These are phyloP conservation scores for Polysphondylium violaceum DNA, from an alignment of 78 protist genomes.

Conservation along the genomic window DNA sequence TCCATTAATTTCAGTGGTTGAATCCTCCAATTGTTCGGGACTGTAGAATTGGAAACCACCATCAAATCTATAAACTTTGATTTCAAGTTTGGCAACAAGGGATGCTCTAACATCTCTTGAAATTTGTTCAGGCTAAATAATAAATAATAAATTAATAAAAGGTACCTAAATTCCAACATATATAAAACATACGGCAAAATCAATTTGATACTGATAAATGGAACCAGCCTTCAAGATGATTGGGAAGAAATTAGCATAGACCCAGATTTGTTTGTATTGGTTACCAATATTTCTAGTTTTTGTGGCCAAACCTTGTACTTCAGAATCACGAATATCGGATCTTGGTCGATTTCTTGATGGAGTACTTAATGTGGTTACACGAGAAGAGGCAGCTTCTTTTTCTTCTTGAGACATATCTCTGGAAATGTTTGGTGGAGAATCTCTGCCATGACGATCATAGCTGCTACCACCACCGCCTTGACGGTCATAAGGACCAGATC, in stretches of 20 bases:
- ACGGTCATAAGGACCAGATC: too few species aligned
- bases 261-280: background rate
- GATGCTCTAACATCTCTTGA: slow-evolving; percentile 7
- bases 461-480: too few species aligned
- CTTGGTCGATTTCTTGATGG: too few species aligned
- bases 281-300: too few species aligned
- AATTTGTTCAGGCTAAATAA: slow-evolving; percentile 1
- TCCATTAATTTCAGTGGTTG: background rate
- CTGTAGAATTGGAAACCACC: slow-evolving; percentile 3
- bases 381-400: background rate
- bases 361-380: background rate
- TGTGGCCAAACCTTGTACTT: too few species aligned
- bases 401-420: background rate
- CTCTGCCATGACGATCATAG: too few species aligned
- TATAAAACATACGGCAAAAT: too few species aligned
- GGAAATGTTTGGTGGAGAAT: background rate
- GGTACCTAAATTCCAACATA: too few species aligned
- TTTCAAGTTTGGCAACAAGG: background rate
- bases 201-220: slow-evolving; percentile 13
- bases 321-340: too few species aligned
- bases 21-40: background rate
- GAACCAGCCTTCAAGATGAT: background rate
- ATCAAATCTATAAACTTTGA: background rate
- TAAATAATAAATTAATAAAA: too few species aligned
- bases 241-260: slow-evolving; percentile 21